Evolutionary conservation across 345 rosid species (phyloP).

Genomic region (Garcia nutans): DNA sequence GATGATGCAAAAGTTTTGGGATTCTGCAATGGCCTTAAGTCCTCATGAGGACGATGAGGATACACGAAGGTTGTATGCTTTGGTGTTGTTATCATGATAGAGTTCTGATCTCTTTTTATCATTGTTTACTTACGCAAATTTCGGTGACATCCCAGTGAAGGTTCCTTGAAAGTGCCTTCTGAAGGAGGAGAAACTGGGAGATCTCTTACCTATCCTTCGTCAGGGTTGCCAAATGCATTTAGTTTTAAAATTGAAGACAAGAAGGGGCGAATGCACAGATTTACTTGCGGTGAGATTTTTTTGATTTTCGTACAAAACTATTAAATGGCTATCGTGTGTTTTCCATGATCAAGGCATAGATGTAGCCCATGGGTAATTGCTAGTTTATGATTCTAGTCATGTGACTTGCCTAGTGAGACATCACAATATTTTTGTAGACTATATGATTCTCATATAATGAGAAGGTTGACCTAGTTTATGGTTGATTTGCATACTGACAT

Average conservation of each 20-base stretch:
- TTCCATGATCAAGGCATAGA: constrained; percentile 9
- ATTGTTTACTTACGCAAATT: constrained; percentile 16
- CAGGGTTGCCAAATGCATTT: constrained; percentile 44
- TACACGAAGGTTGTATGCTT: constrained; percentile 55
- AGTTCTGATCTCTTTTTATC: constrained; percentile 14
- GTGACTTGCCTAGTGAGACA: background rate
- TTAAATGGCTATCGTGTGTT: background rate
- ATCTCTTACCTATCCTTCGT: constrained; percentile 50
- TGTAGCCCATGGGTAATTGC: constrained; percentile 14
- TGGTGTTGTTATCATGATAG: constrained; percentile 6
- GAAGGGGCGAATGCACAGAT: constrained; percentile 86
- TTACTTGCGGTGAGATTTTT: constrained; percentile 66
- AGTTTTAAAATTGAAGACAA: constrained; percentile 85
- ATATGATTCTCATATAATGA: too few relatives aligned
- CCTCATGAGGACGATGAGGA: constrained; percentile 86
- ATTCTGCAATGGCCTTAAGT: constrained; percentile 84
- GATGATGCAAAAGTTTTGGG: constrained; percentile 99
- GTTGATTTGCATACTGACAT: constrained; percentile 1
- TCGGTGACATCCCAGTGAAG: constrained; percentile 59
- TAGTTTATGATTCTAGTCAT: background rate
- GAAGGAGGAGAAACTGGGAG: constrained; percentile 72
- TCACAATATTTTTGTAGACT: background rate
- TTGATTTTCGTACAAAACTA: background rate
- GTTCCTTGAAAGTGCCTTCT: constrained; percentile 73
- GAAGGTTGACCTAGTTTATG: background rate